Evolutionary conservation across 352 stramenopile genomes (phyloP).

Genomic region (Phytophthora pini): DNA sequence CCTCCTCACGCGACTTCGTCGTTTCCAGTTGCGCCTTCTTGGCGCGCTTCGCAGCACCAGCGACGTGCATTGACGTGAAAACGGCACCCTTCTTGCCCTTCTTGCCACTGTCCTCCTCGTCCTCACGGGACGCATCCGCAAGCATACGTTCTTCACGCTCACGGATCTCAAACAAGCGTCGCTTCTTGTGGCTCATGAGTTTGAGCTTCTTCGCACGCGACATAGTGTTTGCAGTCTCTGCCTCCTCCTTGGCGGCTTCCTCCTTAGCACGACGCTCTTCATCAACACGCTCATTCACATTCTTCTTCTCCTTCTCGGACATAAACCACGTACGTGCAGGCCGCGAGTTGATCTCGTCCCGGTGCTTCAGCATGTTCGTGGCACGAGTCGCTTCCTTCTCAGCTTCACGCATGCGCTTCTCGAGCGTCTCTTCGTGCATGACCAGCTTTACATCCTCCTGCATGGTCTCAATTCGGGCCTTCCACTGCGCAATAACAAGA

Average conservation of each 20-base stretch:
- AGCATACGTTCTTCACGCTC: conserved; percentile 86
- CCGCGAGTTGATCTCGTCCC: conserved; percentile 89
- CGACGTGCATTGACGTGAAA: conserved; percentile 84
- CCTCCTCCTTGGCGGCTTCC: conserved; percentile 38
- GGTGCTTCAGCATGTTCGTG: conserved; percentile 91
- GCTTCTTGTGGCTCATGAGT: conserved; percentile 90
- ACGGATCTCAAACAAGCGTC: conserved; percentile 82
- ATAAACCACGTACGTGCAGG: conserved; percentile 94
- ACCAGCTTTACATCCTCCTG: conserved; percentile 76
- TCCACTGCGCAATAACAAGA: conserved; percentile 88
- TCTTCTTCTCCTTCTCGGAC: conserved; percentile 91
- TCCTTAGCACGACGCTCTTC: conserved; percentile 65
- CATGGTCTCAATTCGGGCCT: conserved; percentile 86
- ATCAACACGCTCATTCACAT: conserved; percentile 71
- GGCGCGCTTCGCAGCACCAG: conserved; percentile 77
- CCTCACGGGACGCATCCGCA: conserved; percentile 55
- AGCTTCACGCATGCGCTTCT: conserved; percentile 91
- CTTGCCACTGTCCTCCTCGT: conserved; percentile 40
- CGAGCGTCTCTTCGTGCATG: conserved; percentile 89
- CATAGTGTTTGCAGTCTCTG: conserved; percentile 42
- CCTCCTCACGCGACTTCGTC: conserved; percentile 61
- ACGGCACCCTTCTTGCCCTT: conserved; percentile 63
- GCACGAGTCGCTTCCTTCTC: conserved; percentile 91
- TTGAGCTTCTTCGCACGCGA: conserved; percentile 83
- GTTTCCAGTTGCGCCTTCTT: conserved; percentile 78